A percentile compares a stretch with the other conserved stretches of the same genome.
phyloP scores from a whole-genome alignment of 2,329 filamentous ascomycete genomes.

The Dactylella cylindrospora region DNA sequence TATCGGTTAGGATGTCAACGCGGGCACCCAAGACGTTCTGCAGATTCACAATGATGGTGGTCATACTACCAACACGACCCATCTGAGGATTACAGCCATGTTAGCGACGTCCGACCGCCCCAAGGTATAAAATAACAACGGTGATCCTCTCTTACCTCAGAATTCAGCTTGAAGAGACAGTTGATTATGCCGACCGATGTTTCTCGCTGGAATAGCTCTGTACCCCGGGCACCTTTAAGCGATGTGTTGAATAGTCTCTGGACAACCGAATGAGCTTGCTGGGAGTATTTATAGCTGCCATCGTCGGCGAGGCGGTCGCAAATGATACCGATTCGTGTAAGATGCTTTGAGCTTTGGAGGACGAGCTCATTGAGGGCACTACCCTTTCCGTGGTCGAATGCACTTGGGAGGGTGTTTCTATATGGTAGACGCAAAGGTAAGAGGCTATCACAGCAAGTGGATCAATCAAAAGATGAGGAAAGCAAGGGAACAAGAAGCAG shows the following conservation, averaged over 20 bases:
- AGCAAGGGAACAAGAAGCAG: no score
- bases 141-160: conserved; percentile 8
- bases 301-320: conserved; percentile 27
- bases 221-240: conserved; percentile 22
- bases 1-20: conserved; percentile 37
- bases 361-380: conserved; percentile 30
- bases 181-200: conserved; percentile 39
- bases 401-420: conserved; percentile 37
- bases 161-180: conserved; percentile 40
- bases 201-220: conserved; percentile 36
- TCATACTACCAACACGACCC: conserved; percentile 40
- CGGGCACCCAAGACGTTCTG: conserved; percentile 35
- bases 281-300: conserved; percentile 22
- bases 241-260: conserved; percentile 38
- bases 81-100: conserved; percentile 4
- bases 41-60: conserved; percentile 37
- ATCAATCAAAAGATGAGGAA: no score
- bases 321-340: conserved; percentile 32
- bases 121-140: background rate
- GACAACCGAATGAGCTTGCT: conserved; percentile 39
- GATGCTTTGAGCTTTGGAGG: conserved; percentile 22
- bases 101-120: no score
- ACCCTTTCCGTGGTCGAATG: conserved; percentile 33
- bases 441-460: background rate
- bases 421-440: background rate